These are phyloP conservation scores for Sphaerulina musiva DNA, from an alignment of 2,329 filamentous ascomycete genomes.

Conservation along the genomic window DNA sequence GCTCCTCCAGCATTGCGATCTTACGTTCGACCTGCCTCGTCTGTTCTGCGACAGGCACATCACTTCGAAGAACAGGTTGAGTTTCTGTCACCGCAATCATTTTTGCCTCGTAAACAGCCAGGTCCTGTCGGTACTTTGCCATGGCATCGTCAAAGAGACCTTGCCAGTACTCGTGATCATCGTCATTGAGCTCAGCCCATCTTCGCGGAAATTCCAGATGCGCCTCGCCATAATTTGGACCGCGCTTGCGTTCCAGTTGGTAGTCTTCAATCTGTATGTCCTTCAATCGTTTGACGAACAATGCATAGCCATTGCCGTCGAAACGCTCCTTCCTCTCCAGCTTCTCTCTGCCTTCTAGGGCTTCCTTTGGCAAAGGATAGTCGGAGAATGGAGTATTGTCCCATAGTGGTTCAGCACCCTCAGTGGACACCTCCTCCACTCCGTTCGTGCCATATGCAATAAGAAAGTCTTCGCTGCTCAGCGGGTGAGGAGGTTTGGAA, in stretches of 20 bases:
- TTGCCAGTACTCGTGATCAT: slow-evolving; percentile 27
- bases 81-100: slow-evolving; percentile 25
- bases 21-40: slow-evolving; percentile 24
- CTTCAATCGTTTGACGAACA: slow-evolving; percentile 25
- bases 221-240: slow-evolving; percentile 27
- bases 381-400: slow-evolving; percentile 21
- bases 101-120: slow-evolving; percentile 30
- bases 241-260: slow-evolving; percentile 22
- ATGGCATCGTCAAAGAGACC: slow-evolving; percentile 25
- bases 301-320: slow-evolving; percentile 29
- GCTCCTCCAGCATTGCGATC: slow-evolving; percentile 29
- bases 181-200: slow-evolving; percentile 25
- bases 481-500: slow-evolving; percentile 23
- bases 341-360: slow-evolving; percentile 18
- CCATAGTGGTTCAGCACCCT: slow-evolving; percentile 22
- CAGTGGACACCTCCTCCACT: slow-evolving; percentile 16
- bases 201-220: slow-evolving; percentile 27
- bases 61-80: slow-evolving; percentile 21
- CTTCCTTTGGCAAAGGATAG: slow-evolving; percentile 21
- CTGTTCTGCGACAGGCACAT: slow-evolving; percentile 18
- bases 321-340: slow-evolving; percentile 10
- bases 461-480: slow-evolving; percentile 26
- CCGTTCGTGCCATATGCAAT: slow-evolving; percentile 28
- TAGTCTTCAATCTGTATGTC: slow-evolving; percentile 24
- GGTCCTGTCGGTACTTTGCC: slow-evolving; percentile 27